Conservation (phyloP, 805 yeast genomes). For the Hanseniaspora lindneri region DNA sequence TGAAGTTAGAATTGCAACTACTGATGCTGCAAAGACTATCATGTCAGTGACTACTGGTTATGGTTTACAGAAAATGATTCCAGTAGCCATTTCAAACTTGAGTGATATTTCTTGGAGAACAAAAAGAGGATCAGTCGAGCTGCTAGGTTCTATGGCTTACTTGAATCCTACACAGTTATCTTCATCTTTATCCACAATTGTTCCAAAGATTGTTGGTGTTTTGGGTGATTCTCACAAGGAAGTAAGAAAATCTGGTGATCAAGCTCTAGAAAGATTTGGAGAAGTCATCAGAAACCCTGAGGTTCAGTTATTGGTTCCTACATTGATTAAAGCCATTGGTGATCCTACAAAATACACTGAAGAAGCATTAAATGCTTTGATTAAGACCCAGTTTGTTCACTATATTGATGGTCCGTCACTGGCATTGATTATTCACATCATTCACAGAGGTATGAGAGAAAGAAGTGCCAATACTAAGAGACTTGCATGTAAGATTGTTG, state of each 20-base stretch:
- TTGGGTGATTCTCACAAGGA: constrained; percentile 92
- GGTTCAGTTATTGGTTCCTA: constrained; percentile 82
- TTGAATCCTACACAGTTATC: constrained; percentile 90
- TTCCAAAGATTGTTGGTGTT: constrained; percentile 93
- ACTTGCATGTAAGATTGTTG: constrained; percentile 95
- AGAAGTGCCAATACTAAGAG: constrained; percentile 86
- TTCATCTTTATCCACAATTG: constrained; percentile 73
- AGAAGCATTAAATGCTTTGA: constrained; percentile 69
- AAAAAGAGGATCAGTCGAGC: constrained; percentile 90
- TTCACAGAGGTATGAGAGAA: constrained; percentile 89
- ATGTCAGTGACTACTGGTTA: constrained; percentile 86
- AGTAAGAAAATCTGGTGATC: constrained; percentile 90
- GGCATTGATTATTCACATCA: constrained; percentile 87
- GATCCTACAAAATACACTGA: constrained; percentile 90
- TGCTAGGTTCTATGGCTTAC: constrained; percentile 95
- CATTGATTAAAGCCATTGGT: constrained; percentile 80
- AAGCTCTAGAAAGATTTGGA: constrained; percentile 79
- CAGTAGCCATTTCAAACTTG: constrained; percentile 72
- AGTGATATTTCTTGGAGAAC: constrained; percentile 93
- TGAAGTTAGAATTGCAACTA: constrained; percentile 84
- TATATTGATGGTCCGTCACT: constrained; percentile 96
- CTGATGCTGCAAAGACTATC: constrained; percentile 70
- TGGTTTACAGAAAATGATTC: constrained; percentile 85
- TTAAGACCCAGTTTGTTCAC: constrained; percentile 88
- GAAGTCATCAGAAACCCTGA: constrained; percentile 97